Percentiles rank a stretch among this genome's conserved stretches.
phyloP scores from a whole-genome alignment of 441 rosid species.

The Pelargonium citronellum region DNA sequence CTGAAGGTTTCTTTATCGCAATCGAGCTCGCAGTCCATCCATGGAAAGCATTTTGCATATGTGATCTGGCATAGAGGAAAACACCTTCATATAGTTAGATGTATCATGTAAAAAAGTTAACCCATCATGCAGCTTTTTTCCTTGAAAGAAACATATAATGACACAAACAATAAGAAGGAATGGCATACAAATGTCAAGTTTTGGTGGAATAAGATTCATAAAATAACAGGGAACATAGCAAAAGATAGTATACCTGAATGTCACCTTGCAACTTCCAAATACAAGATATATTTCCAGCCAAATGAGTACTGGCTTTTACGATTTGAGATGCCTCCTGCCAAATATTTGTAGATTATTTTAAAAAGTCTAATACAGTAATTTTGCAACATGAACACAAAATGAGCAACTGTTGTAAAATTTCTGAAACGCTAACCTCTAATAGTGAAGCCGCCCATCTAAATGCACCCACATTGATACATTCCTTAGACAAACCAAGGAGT shows the following conservation, averaged over 20 bases:
- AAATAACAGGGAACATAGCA: neutral
- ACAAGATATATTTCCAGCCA: slow-evolving; percentile 61
- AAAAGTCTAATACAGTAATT: slow-evolving; percentile 10
- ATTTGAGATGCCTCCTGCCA: slow-evolving; percentile 71
- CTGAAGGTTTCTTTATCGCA: slow-evolving; percentile 38
- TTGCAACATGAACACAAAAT: slow-evolving; percentile 5
- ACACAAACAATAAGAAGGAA: slow-evolving; percentile 6
- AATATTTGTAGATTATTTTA: slow-evolving; percentile 17
- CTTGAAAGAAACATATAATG: slow-evolving; percentile 4
- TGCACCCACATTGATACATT: slow-evolving; percentile 75
- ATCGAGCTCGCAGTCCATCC: slow-evolving; percentile 38
- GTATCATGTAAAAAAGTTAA: slow-evolving; percentile 13
- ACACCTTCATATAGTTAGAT: slow-evolving; percentile 21
- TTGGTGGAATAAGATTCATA: neutral
- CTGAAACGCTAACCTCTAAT: slow-evolving; percentile 50
- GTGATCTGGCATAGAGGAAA: slow-evolving; percentile 49
- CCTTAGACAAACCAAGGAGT: slow-evolving; percentile 74
- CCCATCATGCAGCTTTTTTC: neutral
- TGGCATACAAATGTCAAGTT: neutral
- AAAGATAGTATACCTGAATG: slow-evolving; percentile 48
- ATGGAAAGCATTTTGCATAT: slow-evolving; percentile 73
- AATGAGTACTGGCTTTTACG: slow-evolving; percentile 37
- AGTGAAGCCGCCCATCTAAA: slow-evolving; percentile 82
- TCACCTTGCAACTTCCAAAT: slow-evolving; percentile 90
- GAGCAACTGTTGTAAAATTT: slow-evolving; percentile 13